These are phyloP conservation scores for Talaromyces amestolkiae DNA, from an alignment of 2,329 filamentous ascomycete species.

Conservation along the genomic window DNA sequence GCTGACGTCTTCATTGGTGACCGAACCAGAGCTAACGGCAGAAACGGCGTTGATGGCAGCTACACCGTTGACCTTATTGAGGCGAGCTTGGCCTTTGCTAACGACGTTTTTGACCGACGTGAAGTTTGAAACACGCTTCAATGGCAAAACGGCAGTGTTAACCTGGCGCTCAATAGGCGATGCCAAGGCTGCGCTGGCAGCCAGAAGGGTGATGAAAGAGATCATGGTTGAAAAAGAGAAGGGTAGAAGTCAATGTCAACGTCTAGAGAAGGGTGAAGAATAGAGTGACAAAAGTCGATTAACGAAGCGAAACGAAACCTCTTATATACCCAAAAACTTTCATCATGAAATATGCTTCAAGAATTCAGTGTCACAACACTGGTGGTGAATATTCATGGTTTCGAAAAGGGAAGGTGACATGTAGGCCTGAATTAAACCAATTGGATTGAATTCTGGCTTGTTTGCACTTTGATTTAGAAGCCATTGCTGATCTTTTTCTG, in stretches of 20 bases:
- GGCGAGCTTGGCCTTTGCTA: constrained; percentile 5
- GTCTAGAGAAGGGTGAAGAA: neutral
- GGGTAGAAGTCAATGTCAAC: neutral
- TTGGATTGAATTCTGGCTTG: neutral
- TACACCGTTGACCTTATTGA: neutral
- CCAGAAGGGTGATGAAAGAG: constrained; percentile 5
- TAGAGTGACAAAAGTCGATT: neutral
- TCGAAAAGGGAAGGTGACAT: constrained; percentile 13
- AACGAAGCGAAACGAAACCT: neutral
- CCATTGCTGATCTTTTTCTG: neutral
- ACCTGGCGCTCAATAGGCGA: neutral
- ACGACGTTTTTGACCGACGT: constrained; percentile 10
- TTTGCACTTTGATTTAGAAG: neutral
- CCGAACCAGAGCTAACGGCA: constrained; percentile 2
- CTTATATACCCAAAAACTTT: neutral
- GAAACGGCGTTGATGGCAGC: neutral
- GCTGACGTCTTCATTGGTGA: constrained; percentile 14
- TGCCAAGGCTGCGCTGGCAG: constrained; percentile 8
- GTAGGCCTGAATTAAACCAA: neutral
- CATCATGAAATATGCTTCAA: neutral
- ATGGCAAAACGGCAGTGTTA: constrained; percentile 6
- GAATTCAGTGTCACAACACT: neutral
- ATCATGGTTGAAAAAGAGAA: constrained; percentile 3
- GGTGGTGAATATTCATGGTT: neutral
- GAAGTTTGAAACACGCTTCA: constrained; percentile 9